phyloP scores from a whole-genome alignment of 148 eudicot genomes.

The Cornus florida region DNA sequence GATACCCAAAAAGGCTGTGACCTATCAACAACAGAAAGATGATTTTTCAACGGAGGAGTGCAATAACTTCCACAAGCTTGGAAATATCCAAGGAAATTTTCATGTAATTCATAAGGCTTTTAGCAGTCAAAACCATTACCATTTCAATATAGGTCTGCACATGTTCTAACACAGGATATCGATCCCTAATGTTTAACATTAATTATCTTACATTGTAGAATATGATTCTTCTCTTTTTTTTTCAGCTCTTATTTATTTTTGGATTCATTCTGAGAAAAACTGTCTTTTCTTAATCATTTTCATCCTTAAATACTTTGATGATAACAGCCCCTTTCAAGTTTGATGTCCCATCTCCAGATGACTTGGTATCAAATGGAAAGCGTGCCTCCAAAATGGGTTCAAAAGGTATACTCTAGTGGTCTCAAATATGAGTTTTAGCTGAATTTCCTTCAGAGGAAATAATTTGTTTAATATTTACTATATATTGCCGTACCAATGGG shows the following conservation, averaged over 20 bases:
- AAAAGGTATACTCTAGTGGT: slow-evolving; percentile 44
- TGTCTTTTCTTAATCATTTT: slow-evolving; percentile 1
- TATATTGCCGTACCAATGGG: too few species aligned
- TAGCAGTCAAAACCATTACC: slow-evolving; percentile 47
- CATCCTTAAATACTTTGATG: slow-evolving; percentile 20
- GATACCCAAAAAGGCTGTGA: slow-evolving; percentile 39
- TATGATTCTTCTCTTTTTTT: too few species aligned
- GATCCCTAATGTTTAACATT: background rate
- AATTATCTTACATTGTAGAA: background rate
- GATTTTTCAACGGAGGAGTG: slow-evolving; percentile 37
- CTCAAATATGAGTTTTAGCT: too few species aligned
- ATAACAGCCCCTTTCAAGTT: slow-evolving; percentile 84
- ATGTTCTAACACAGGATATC: slow-evolving; percentile 17
- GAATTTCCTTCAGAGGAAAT: too few species aligned
- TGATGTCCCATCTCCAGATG: slow-evolving; percentile 86
- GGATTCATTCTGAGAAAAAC: background rate
- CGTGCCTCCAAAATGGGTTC: slow-evolving; percentile 34
- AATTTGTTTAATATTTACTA: too few species aligned
- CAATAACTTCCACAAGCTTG: slow-evolving; percentile 40
- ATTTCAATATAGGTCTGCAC: slow-evolving; percentile 68
- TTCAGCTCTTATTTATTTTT: slow-evolving; percentile 1
- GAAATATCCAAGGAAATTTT: slow-evolving; percentile 35
- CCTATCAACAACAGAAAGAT: slow-evolving; percentile 46
- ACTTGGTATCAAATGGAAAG: slow-evolving; percentile 57
- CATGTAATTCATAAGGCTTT: slow-evolving; percentile 45